These are phyloP conservation scores for Cladosporium sp. DNA, from an alignment of 2,329 filamentous ascomycete species.

Conservation along the genomic window DNA sequence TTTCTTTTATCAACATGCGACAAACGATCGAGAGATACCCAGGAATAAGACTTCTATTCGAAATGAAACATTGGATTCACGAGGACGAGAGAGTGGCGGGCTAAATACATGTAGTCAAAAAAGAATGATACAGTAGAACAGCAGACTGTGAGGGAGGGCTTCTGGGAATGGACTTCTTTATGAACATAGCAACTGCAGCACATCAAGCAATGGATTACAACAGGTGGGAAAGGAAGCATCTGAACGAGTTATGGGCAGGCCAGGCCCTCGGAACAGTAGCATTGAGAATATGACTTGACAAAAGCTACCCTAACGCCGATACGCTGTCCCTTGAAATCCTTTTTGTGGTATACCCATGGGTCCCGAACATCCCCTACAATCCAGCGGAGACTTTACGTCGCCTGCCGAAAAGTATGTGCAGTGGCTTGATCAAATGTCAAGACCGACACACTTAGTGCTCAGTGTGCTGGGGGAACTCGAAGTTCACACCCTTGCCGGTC, in stretches of 20 bases:
- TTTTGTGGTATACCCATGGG: conserved; percentile 1
- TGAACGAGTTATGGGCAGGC: conserved; percentile 4
- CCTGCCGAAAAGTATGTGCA: conserved; percentile 9
- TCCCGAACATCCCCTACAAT: neutral
- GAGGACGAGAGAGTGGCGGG: too few relatives aligned
- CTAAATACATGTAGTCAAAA: too few relatives aligned
- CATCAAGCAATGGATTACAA: too few relatives aligned
- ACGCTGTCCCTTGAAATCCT: conserved; percentile 12
- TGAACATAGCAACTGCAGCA: too few relatives aligned
- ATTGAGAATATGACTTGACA: conserved; percentile 13
- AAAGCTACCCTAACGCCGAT: conserved; percentile 13
- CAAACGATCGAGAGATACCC: conserved; percentile 12
- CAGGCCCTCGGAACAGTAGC: conserved; percentile 14
- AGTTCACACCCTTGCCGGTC: conserved; percentile 92
- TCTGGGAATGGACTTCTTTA: too few relatives aligned
- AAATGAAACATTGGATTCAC: neutral
- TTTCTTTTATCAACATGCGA: neutral
- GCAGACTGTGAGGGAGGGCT: too few relatives aligned
- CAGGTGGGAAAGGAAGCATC: too few relatives aligned
- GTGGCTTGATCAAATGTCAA: conserved; percentile 6
- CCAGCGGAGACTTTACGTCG: conserved; percentile 10
- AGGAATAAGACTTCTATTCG: conserved; percentile 7
- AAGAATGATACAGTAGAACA: too few relatives aligned
- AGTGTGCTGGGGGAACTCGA: conserved; percentile 92
- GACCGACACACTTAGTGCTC: conserved; percentile 66